These are phyloP conservation scores for Myriosclerotinia curreyana DNA, from an alignment of 2,329 filamentous ascomycete genomes.

Conservation along the genomic window DNA sequence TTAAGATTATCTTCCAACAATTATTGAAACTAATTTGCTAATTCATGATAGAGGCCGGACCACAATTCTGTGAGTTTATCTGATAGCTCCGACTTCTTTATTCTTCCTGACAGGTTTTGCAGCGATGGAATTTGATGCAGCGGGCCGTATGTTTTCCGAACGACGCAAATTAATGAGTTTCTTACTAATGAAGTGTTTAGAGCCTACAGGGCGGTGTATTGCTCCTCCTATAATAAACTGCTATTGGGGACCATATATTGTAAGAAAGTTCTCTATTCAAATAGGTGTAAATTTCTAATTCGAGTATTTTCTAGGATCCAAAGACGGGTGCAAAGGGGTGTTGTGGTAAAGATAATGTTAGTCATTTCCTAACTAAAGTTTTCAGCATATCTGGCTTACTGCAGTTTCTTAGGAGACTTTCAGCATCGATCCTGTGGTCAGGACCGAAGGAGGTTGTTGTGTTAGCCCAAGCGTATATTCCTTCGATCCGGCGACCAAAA, in stretches of 20 bases:
- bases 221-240: constrained; percentile 6
- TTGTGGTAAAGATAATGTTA: constrained; percentile 10
- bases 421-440: not conserved
- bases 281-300: not conserved
- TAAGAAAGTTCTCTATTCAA: not conserved
- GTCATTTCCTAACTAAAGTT: too few relatives aligned
- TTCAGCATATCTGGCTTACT: not conserved
- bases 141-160: constrained; percentile 8
- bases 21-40: not conserved
- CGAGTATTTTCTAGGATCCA: not conserved
- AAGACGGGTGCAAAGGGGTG: not conserved
- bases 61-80: constrained; percentile 5
- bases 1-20: too few relatives aligned
- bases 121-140: constrained; percentile 4
- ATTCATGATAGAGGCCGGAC: not conserved
- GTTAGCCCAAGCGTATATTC: constrained; percentile 5
- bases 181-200: not conserved
- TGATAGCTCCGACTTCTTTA: not conserved
- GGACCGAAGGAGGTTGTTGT: constrained; percentile 7
- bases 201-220: constrained; percentile 9
- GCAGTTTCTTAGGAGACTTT: not conserved
- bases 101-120: not conserved
- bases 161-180: too few relatives aligned
- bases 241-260: constrained; percentile 15
- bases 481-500: not conserved